Evolutionary conservation across 345 rosid genomes (phyloP).

Genomic region (Bruguiera sexangula): DNA sequence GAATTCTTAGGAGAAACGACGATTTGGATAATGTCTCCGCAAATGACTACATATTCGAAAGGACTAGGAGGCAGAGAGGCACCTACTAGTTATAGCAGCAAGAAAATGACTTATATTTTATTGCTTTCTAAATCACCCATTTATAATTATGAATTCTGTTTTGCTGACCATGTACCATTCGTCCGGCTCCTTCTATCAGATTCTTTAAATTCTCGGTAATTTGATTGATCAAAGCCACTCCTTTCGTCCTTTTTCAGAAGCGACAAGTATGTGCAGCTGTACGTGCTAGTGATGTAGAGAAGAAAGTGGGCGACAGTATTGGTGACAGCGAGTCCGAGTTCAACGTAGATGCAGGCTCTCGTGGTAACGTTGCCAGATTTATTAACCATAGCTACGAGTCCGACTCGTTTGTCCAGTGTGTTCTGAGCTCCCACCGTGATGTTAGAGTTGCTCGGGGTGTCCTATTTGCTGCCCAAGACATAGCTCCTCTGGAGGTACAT

Average conservation of each 20-base stretch:
- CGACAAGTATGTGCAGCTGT: conserved; percentile 20
- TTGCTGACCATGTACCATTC: too few relatives aligned
- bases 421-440: conserved; percentile 27
- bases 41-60: conserved; percentile 26
- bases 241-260: conserved; percentile 10
- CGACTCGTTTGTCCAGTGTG: conserved; percentile 25
- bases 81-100: neutral
- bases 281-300: neutral
- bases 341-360: conserved; percentile 22
- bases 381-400: conserved; percentile 30
- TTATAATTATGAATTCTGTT: too few relatives aligned
- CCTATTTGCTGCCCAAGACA: conserved; percentile 30
- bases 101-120: neutral
- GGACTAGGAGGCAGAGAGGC: conserved; percentile 29
- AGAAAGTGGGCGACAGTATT: conserved; percentile 5
- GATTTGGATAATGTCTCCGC: conserved; percentile 23
- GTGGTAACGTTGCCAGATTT: conserved; percentile 31
- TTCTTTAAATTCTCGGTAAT: too few relatives aligned
- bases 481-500: conserved; percentile 24
- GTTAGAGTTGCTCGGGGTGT: conserved; percentile 25
- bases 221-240: neutral
- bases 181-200: too few relatives aligned
- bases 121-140: conserved; percentile 1
- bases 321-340: conserved; percentile 25
- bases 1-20: conserved; percentile 17